These are phyloP conservation scores for Pisolithus microcarpus DNA, from an alignment of 768 basidiomycete species.

Conservation along the genomic window DNA sequence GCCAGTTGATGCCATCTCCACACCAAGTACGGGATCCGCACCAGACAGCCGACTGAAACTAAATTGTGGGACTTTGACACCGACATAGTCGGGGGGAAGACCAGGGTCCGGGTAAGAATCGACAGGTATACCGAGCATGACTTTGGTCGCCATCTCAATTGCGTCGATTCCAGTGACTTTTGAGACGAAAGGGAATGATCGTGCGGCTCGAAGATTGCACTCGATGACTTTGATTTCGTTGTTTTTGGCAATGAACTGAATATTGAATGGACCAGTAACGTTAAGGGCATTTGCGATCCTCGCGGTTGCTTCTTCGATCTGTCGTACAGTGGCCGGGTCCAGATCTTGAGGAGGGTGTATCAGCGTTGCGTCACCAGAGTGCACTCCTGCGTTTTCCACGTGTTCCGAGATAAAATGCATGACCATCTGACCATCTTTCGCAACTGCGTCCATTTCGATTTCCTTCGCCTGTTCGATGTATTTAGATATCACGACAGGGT, in stretches of 20 bases:
- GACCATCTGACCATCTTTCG: conserved; percentile 93
- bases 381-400: conserved; percentile 63
- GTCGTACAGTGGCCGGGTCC: conserved; percentile 91
- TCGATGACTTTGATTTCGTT: conserved; percentile 99
- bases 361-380: conserved; percentile 95
- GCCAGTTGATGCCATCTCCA: conserved; percentile 99
- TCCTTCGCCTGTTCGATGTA: conserved; percentile 99
- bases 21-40: conserved; percentile 94
- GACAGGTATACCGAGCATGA: conserved; percentile 89
- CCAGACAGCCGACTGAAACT: conserved; percentile 94
- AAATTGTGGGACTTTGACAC: conserved; percentile 99
- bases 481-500: conserved; percentile 97
- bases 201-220: conserved; percentile 94
- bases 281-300: conserved; percentile 98
- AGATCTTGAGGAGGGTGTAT: conserved; percentile 98
- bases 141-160: conserved; percentile 98
- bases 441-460: conserved; percentile 99
- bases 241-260: conserved; percentile 99
- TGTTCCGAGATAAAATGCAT: conserved; percentile 99
- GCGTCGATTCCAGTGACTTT: conserved; percentile 98
- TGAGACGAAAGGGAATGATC: conserved; percentile 98
- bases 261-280: conserved; percentile 98
- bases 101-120: conserved; percentile 86
- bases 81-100: conserved; percentile 89
- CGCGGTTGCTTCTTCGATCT: conserved; percentile 93